These are phyloP conservation scores for Dendrobium nobile DNA, from an alignment of 106 monocot species.

Conservation along the genomic window DNA sequence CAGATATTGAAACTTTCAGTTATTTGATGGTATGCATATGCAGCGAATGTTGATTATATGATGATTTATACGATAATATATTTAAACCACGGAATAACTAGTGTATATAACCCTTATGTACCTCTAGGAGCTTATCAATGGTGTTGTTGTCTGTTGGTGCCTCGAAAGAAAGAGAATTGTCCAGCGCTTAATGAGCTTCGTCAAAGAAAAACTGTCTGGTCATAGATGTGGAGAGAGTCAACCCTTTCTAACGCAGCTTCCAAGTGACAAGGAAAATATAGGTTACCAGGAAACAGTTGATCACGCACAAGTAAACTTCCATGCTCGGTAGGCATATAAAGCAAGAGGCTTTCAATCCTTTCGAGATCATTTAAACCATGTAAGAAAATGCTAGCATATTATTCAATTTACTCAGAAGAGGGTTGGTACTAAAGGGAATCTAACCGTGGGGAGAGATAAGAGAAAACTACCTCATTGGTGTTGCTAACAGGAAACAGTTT, in stretches of 20 bases:
- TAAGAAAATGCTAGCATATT: conserved; percentile 20
- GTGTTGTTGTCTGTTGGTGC: conserved; percentile 77
- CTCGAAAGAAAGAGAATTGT: conserved; percentile 91
- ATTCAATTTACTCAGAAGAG: conserved; percentile 21
- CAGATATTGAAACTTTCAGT: background rate
- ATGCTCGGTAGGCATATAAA: conserved; percentile 21
- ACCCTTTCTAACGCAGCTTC: conserved; percentile 3
- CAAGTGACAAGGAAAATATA: conserved; percentile 19
- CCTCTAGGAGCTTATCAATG: conserved; percentile 68
- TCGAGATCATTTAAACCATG: conserved; percentile 3
- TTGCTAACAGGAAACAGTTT: conserved; percentile 87
- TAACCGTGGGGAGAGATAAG: conserved; percentile 21
- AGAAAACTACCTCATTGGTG: conserved; percentile 90
- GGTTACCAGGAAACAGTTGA: conserved; percentile 60
- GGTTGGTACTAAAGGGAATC: conserved; percentile 12
- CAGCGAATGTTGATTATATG: background rate
- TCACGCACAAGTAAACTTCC: conserved; percentile 89
- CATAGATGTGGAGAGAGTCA: conserved; percentile 10
- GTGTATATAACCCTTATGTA: background rate
- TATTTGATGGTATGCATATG: background rate
- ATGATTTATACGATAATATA: no score
- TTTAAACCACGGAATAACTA: no score
- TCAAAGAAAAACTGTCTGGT: conserved; percentile 23
- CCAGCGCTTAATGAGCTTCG: conserved; percentile 58
- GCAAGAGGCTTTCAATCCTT: conserved; percentile 9